Conservation (phyloP, 805 yeast genomes). For the Yarrowia yakushimensis region DNA sequence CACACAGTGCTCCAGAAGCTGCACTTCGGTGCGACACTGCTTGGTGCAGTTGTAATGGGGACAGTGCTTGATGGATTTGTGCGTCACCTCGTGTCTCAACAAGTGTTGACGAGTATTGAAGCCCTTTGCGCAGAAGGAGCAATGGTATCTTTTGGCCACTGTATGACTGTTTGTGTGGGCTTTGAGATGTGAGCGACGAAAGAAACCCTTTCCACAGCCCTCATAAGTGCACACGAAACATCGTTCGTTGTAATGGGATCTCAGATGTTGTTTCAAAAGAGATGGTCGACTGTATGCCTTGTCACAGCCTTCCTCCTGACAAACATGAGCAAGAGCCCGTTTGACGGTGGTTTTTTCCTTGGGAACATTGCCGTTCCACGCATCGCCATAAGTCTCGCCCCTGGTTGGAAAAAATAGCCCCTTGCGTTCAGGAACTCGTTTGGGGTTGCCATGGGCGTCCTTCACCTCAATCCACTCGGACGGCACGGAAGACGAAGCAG, state of each 20-base stretch:
- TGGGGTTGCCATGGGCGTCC: constrained; percentile 18
- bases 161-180: constrained; percentile 69
- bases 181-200: constrained; percentile 73
- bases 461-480: constrained; percentile 16
- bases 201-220: constrained; percentile 61
- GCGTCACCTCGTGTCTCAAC: constrained; percentile 78
- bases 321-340: constrained; percentile 42
- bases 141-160: constrained; percentile 63
- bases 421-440: constrained; percentile 6
- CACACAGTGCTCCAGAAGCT: constrained; percentile 1
- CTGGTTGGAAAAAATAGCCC: constrained; percentile 9
- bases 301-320: constrained; percentile 63
- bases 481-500: background rate
- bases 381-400: background rate
- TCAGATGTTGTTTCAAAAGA: constrained; percentile 72
- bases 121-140: constrained; percentile 77
- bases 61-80: constrained; percentile 46
- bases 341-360: constrained; percentile 28
- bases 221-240: constrained; percentile 61
- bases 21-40: constrained; percentile 3
- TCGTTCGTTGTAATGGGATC: constrained; percentile 72
- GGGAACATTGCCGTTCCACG: constrained; percentile 15
- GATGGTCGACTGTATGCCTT: constrained; percentile 82
- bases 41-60: background rate
- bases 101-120: constrained; percentile 77